A percentile compares a stretch with the other conserved stretches of the same genome.
These are phyloP conservation scores for Sphaerulina musiva DNA, from an alignment of 2,329 filamentous ascomycete species.

Conservation along the genomic window DNA sequence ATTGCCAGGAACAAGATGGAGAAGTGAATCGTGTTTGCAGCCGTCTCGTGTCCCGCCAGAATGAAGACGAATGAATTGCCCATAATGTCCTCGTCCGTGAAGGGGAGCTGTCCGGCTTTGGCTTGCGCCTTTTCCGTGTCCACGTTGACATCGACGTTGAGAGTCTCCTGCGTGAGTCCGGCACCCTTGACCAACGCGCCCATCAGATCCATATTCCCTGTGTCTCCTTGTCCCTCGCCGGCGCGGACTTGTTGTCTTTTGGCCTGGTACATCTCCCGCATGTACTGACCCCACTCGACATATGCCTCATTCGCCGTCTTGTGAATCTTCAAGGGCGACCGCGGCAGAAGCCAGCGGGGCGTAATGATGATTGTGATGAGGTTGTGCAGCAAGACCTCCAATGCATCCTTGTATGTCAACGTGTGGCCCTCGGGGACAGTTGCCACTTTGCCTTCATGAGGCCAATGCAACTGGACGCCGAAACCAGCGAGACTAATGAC, in stretches of 20 bases:
- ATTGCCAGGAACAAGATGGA: constrained; percentile 61
- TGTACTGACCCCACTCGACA: constrained; percentile 60
- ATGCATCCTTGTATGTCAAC: constrained; percentile 59
- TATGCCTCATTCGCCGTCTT: constrained; percentile 51
- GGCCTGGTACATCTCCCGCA: constrained; percentile 60
- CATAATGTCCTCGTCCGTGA: constrained; percentile 60
- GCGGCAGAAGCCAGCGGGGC: constrained; percentile 51
- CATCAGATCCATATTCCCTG: constrained; percentile 48
- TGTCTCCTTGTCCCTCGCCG: constrained; percentile 34
- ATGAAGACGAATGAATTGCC: constrained; percentile 61
- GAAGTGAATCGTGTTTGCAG: constrained; percentile 69
- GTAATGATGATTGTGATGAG: constrained; percentile 57
- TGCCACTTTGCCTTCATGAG: constrained; percentile 48
- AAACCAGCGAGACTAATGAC: constrained; percentile 66
- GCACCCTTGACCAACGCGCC: constrained; percentile 47
- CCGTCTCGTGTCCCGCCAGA: constrained; percentile 74
- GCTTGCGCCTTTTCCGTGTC: constrained; percentile 37
- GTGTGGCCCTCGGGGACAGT: constrained; percentile 47
- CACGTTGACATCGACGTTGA: constrained; percentile 40
- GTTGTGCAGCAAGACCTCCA: constrained; percentile 56
- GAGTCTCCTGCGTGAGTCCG: constrained; percentile 31
- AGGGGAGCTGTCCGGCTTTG: constrained; percentile 38
- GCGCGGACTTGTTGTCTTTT: constrained; percentile 48
- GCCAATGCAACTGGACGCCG: constrained; percentile 51
- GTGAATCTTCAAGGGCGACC: constrained; percentile 48